Conservation (phyloP, 2,329 filamentous ascomycete species). For the Blastomyces percursus region DNA sequence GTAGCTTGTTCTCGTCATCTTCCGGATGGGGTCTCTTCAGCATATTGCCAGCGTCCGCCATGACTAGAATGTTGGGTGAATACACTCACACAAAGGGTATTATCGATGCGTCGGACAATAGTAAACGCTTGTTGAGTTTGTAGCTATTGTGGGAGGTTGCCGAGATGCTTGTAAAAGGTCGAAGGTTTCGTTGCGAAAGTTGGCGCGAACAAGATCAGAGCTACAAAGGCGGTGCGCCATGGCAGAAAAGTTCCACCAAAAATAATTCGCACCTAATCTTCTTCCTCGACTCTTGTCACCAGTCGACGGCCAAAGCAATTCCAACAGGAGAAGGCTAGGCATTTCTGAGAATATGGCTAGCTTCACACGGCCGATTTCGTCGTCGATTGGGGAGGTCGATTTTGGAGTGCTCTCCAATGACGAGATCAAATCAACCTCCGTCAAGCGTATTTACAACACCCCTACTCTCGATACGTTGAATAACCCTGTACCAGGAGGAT, state of each 20-base stretch:
- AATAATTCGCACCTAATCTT: conserved; percentile 6
- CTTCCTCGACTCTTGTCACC: background rate
- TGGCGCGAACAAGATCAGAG: background rate
- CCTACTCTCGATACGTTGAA: conserved; percentile 88
- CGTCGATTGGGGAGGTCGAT: conserved; percentile 73
- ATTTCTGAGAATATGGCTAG: conserved; percentile 29
- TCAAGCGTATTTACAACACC: conserved; percentile 86
- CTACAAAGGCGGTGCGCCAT: conserved; percentile 21
- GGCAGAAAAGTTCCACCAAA: conserved; percentile 31
- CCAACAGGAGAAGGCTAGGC: background rate
- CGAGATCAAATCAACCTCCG: conserved; percentile 81
- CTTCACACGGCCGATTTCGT: conserved; percentile 64
- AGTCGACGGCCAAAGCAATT: conserved; percentile 1
- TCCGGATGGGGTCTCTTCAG: conserved; percentile 41
- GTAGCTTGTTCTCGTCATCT: conserved; percentile 34
- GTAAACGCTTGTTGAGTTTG: background rate
- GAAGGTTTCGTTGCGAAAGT: conserved; percentile 6
- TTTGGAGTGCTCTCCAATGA: conserved; percentile 73
- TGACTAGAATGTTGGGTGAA: conserved; percentile 18
- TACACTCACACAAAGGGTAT: conserved; percentile 7
- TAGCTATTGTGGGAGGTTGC: background rate
- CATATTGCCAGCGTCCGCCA: conserved; percentile 35
- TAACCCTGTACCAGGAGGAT: conserved; percentile 77
- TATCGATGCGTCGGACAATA: conserved; percentile 3
- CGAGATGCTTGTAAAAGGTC: background rate